Evolutionary conservation across 805 yeast species (phyloP).

Genomic region (Candida nemodendra): DNA sequence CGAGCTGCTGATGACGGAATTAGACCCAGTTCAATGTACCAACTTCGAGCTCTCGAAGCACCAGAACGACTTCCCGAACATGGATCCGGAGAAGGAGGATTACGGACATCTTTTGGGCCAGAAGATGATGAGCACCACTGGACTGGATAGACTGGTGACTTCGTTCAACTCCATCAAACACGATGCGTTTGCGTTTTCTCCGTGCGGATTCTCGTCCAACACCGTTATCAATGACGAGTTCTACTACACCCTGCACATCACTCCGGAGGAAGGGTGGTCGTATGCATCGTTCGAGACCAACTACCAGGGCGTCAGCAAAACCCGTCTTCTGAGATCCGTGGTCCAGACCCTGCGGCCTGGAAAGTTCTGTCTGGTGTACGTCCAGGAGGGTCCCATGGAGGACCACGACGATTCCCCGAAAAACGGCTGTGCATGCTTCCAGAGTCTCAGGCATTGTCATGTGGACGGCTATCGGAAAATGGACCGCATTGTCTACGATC

Average conservation of each 20-base stretch:
- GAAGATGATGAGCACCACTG: slow-evolving; percentile 60
- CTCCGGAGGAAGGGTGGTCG: slow-evolving; percentile 93
- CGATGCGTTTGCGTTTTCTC: slow-evolving; percentile 88
- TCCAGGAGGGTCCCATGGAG: slow-evolving; percentile 20
- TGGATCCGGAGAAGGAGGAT: slow-evolving; percentile 55
- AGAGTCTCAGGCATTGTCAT: slow-evolving; percentile 32
- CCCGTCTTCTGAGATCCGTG: slow-evolving; percentile 58
- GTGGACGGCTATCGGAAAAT: slow-evolving; percentile 54
- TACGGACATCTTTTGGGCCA: slow-evolving; percentile 79
- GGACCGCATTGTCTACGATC: slow-evolving; percentile 71
- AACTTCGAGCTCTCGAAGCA: slow-evolving; percentile 46
- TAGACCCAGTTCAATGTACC: slow-evolving; percentile 54
- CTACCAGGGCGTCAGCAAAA: slow-evolving; percentile 53
- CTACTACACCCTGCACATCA: slow-evolving; percentile 81
- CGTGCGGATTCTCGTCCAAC: slow-evolving; percentile 94
- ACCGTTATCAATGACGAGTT: slow-evolving; percentile 62
- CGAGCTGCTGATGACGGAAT: slow-evolving; percentile 88
- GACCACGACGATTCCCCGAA: neutral
- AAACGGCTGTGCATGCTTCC: slow-evolving; percentile 17
- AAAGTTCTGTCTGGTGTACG: slow-evolving; percentile 53
- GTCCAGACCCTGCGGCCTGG: slow-evolving; percentile 70
- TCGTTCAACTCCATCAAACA: slow-evolving; percentile 36
- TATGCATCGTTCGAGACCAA: slow-evolving; percentile 96
- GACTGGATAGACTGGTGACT: slow-evolving; percentile 53
- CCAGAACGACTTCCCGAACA: slow-evolving; percentile 34